These are phyloP conservation scores for Myrmaecium sp. DNA, from an alignment of 2,329 filamentous ascomycete species.

Conservation along the genomic window DNA sequence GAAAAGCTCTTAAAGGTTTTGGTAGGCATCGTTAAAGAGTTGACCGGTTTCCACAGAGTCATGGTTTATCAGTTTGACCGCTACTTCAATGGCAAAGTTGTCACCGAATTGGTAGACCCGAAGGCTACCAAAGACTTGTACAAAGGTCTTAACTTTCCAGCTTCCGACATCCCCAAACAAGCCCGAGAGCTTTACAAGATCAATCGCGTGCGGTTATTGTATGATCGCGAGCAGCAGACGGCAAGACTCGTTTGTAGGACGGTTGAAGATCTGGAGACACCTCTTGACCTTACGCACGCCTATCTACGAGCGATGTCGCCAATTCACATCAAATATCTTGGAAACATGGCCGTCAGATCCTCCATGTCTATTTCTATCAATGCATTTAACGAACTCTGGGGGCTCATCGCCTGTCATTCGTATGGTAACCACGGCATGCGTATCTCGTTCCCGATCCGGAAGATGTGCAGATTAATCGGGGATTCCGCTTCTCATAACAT, in stretches of 20 bases:
- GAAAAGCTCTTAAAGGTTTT: conserved; percentile 63
- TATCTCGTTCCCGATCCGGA: conserved; percentile 80
- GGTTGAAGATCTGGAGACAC: conserved; percentile 52
- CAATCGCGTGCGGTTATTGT: conserved; percentile 76
- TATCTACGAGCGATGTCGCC: conserved; percentile 83
- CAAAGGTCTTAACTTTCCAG: conserved; percentile 76
- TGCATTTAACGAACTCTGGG: conserved; percentile 73
- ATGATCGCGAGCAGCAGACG: conserved; percentile 67
- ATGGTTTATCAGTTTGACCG: conserved; percentile 89
- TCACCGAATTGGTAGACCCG: conserved; percentile 74
- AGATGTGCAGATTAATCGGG: conserved; percentile 78
- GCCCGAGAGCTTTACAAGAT: conserved; percentile 77
- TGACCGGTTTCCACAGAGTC: conserved; percentile 81
- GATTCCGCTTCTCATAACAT: conserved; percentile 79
- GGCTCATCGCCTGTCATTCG: conserved; percentile 69
- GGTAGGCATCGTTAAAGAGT: conserved; percentile 72
- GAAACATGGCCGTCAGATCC: conserved; percentile 79
- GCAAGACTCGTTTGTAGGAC: conserved; percentile 68
- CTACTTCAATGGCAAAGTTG: conserved; percentile 67
- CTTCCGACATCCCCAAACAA: conserved; percentile 72
- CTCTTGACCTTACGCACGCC: conserved; percentile 68
- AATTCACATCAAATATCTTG: conserved; percentile 73
- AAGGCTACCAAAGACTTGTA: conserved; percentile 66
- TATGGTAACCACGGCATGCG: conserved; percentile 68
- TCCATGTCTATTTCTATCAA: conserved; percentile 93